Evolutionary conservation across 805 yeast species (phyloP), one percentile per base, ranked within the genome.

Genomic region (Hanseniaspora mollemarum): DNA sequence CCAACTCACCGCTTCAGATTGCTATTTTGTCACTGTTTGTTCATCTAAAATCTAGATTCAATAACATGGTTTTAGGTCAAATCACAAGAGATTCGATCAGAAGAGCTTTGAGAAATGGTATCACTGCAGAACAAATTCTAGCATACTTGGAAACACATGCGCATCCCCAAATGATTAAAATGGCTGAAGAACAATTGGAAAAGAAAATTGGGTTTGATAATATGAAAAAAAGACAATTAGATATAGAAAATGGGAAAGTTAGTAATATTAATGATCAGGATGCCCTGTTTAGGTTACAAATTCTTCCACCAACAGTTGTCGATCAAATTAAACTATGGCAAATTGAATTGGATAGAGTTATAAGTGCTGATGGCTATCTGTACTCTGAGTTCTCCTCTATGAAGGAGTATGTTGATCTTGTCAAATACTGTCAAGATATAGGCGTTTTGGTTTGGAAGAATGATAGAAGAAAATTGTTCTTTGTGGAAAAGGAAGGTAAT

Each of bases 261-360:
- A 36, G 31, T 19, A 35, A 35, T 16, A 21, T 12, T n/a, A 38
- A 29, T 9, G 71, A 68, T 40, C 62, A 68, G 5, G 69, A 68
- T 13, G 66, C 73, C 7, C 73, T 74, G 55, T 75, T 78, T 56
- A 62, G 74, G 55, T 59, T 79, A 53, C 80, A 81, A 60, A 69
- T 92, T 12, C 63, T 84, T 5, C 97, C 97, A 3, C 95, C 97
- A 0, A 92, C 95, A 0, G 95, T 92, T n/a, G 84, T 86, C 1
- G 99, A 92, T 66, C 99, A 92, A 64, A 85, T 92, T 58, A 81
- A 80, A 62, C 71, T 92, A 49, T 92, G 99, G 99, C 97, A 92
- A 68, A 71, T 92, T 54, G 99, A 92, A 63, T 67, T 88, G 68
- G 97, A 92, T 64, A 76, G 99, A 66, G 85, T 92, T 56, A 80